phyloP scores from a whole-genome alignment of 2,329 filamentous ascomycete genomes.

The Aspergillus jensenii region DNA sequence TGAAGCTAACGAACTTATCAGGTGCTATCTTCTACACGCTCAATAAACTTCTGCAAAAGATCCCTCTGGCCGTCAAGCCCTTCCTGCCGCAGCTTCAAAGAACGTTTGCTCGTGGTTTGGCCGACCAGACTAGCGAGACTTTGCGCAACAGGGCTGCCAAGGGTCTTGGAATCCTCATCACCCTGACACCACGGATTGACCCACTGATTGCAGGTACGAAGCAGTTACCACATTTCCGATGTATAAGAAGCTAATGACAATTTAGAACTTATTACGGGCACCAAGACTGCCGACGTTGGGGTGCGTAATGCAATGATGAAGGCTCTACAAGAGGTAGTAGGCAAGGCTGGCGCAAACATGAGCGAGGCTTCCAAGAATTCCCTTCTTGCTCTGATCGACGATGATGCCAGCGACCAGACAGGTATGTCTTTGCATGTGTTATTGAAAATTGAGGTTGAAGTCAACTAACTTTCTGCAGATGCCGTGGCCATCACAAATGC shows the following conservation, averaged over 20 bases:
- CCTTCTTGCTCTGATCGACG: constrained; percentile 87
- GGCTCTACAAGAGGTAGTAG: constrained; percentile 92
- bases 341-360: constrained; percentile 94
- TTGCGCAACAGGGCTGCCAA: constrained; percentile 86
- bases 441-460: not conserved
- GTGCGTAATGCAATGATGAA: constrained; percentile 96
- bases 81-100: constrained; percentile 95
- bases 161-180: constrained; percentile 91
- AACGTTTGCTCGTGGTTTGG: constrained; percentile 93
- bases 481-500: constrained; percentile 86
- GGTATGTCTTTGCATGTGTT: constrained; percentile 41
- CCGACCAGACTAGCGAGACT: constrained; percentile 87
- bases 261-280: constrained; percentile 86
- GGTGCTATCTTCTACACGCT: constrained; percentile 89
- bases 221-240: not conserved
- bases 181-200: constrained; percentile 90
- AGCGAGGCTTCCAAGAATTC: constrained; percentile 81
- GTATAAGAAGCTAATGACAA: constrained; percentile 19
- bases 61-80: constrained; percentile 89
- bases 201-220: constrained; percentile 69
- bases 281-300: constrained; percentile 81
- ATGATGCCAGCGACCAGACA: constrained; percentile 73
- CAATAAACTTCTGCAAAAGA: constrained; percentile 95
- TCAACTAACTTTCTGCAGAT: constrained; percentile 37
- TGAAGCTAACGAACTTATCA: constrained; percentile 25